Percentiles rank a stretch among this genome's conserved stretches.
phyloP scores from a whole-genome alignment of 2,329 filamentous ascomycete species.

The Clarireedia homoeocarpa region DNA sequence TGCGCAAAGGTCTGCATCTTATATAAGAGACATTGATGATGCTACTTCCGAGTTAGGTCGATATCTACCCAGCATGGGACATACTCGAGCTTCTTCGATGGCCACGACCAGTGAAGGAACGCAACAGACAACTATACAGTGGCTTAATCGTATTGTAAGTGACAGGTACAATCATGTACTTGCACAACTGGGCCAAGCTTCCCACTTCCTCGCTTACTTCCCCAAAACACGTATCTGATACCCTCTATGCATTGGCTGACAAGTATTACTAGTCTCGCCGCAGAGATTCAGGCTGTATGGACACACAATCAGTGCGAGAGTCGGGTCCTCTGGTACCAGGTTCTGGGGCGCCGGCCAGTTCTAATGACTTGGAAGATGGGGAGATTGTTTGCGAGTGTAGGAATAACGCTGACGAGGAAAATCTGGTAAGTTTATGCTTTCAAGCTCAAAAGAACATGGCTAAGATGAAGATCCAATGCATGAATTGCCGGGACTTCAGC shows the following conservation, averaged over 20 bases:
- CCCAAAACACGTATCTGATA: no score
- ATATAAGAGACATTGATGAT: no score
- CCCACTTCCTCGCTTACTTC: no score
- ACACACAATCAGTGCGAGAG: no score
- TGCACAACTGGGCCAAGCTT: no score
- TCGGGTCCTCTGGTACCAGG: no score
- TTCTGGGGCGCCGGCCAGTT: background rate
- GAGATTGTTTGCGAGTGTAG: background rate
- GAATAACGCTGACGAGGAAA: background rate
- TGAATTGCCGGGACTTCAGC: constrained; percentile 12
- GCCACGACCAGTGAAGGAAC: background rate
- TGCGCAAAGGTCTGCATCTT: background rate
- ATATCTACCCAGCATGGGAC: background rate
- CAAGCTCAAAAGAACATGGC: background rate
- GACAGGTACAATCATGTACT: background rate
- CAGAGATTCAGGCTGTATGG: no score
- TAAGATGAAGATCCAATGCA: constrained; percentile 16
- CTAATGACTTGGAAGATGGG: background rate
- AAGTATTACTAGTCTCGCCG: no score
- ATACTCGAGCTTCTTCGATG: background rate
- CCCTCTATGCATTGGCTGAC: no score
- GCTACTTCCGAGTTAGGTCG: background rate
- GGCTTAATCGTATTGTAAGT: constrained; percentile 6
- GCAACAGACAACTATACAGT: constrained; percentile 1
- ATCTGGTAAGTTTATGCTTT: background rate